Evolutionary conservation across 331 rosid genomes (phyloP), one percentile per base, ranked within the genome.

Genomic region (Erythrophleum ivorense): DNA sequence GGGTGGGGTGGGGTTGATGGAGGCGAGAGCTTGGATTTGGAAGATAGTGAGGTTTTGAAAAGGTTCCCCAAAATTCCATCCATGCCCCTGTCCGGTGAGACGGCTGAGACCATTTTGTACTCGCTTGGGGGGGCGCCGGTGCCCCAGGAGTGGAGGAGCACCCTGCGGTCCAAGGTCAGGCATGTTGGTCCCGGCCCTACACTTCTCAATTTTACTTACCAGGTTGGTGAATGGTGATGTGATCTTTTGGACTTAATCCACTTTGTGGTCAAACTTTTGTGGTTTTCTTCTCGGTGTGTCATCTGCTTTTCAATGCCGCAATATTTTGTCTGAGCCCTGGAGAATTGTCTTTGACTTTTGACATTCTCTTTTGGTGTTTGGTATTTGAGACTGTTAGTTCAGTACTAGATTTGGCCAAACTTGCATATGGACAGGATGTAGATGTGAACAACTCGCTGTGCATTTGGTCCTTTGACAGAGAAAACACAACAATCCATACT

Each of bases 1-100:
- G 99, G 98, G 33, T 95, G 99, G 99, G 93, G 85, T 73, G 94
- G 87, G 57, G 89, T 86, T 55, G 94, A 88, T 2, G 98, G 93
- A 9, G 93, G 90, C 9, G 98, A 95, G 82, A 91, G 81, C 46
- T 79, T 93, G 82, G 85, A 85, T 29, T 79, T 80, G 81, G 91
- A 86, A 7, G 89, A 95, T 84, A 82, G 70, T 40, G 91, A 90
- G 80, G 97, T 93, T 71, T 77, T 88, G 88, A 80, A 88, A 40
- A 89, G 88, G 84, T 93, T 93, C 9, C 99, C 99, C 1, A 91
- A 91, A 87, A 93, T 95, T 87, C 98, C 99, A 2, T 95, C 99
- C 1, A 60, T 91, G 93, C 99, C 98, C 48, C 68, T 95, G 15
- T 93, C 99, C 3, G 48, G 82, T 60, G 90, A 91, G 65, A 76